Evolutionary conservation across 1,284 basidiomycete species (phyloP), one percentile per base, ranked within the genome.

Genomic region (Heterobasidion occidentale): DNA sequence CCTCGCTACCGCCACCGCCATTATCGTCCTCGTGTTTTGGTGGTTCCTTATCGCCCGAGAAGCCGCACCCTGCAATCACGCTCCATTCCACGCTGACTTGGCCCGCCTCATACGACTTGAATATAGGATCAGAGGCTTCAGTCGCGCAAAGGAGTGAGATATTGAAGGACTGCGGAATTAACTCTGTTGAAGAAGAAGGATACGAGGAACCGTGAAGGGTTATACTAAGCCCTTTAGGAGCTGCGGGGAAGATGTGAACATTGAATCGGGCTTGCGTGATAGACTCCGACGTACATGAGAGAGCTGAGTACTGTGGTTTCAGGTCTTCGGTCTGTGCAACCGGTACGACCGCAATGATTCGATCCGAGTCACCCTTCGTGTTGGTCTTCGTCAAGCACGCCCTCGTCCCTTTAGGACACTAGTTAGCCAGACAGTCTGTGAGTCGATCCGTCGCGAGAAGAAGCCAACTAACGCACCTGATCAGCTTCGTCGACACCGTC

Each of bases 371-470:
- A 7, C 64, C 62, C 69, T 88, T 90, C 63, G 73, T 64, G 65
- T 89, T 90, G 44, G 76, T 77, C 63, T 77, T 80, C 3, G 81
- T 86, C 38, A 90, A 72, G 68, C 90, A 92, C 54, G 81, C 88
- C 63, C 83, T 75, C 47, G 86, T 87, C 36, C 81, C 86, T 42
- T 65, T 57, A 38, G 78, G 70, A 73, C 90, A 92, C 89, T 92
- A 62, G 38, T 59, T 42, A 56, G 45, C 47, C 53, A 27, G 7
- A 15, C 42, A 34, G 38, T 19, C 46, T 45, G 34, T 58, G 12
- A 15, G 45, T 7, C 38, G 12, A 9, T 9, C 6, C n/a, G 38
- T 42, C 7, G n/a, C 12, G 11, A 9, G 38, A 42, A n/a, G 11
- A 42, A 42, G n/a, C 12, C 38, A 38, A 52, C 33, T 17, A n/a